Evolutionary conservation across 169 alveolate species (phyloP).

Genomic region (Plasmodium gonderi): DNA sequence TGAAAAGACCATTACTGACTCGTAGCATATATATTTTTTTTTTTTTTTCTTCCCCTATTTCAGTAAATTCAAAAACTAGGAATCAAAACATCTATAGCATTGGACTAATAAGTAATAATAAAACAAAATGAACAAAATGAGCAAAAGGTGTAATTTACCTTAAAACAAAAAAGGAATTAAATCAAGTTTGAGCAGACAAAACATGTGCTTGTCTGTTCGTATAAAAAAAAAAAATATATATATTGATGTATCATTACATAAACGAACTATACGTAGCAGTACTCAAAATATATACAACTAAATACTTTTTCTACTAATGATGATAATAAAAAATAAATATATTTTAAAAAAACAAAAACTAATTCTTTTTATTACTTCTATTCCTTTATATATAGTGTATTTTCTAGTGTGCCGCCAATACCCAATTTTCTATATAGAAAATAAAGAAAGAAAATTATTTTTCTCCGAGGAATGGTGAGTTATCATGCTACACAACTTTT

Average conservation of each 20-base stretch:
- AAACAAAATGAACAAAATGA: not conserved
- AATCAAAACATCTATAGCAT: conserved; percentile 41
- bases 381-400: conserved; percentile 17
- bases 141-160: not conserved
- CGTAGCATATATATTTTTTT: not conserved
- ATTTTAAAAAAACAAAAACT: not conserved
- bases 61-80: conserved; percentile 21
- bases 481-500: not conserved
- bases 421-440: conserved; percentile 22
- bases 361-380: not conserved
- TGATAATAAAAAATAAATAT: not conserved
- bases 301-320: not conserved
- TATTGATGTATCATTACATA: not conserved
- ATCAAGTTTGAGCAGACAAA: not conserved
- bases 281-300: not conserved
- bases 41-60: not conserved
- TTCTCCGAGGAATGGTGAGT: conserved; percentile 3
- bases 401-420: conserved; percentile 39
- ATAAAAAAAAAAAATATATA: not conserved
- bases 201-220: not conserved
- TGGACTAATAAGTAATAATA: conserved; percentile 59
- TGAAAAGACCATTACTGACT: not conserved
- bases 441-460: conserved; percentile 3
- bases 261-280: not conserved
- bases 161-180: not conserved